phyloP scores from a whole-genome alignment of 768 basidiomycete genomes.

The Terana coerulea region DNA sequence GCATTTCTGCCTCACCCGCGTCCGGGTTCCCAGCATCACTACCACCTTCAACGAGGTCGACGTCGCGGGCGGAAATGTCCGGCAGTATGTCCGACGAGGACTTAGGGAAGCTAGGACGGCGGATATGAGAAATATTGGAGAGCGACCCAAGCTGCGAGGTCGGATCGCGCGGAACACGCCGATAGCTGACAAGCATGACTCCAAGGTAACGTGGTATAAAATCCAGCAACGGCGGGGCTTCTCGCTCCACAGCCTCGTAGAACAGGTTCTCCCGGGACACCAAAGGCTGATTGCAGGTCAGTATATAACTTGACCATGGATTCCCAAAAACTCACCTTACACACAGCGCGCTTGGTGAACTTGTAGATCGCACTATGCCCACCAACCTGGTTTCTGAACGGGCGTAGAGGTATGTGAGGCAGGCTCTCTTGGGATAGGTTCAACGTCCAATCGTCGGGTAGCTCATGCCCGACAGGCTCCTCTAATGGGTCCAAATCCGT shows the following conservation, averaged over 20 bases:
- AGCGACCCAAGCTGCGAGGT: slow-evolving; percentile 17
- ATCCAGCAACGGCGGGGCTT: slow-evolving; percentile 85
- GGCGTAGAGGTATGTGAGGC: slow-evolving; percentile 88
- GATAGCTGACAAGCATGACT: slow-evolving; percentile 97
- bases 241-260: slow-evolving; percentile 94
- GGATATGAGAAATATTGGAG: slow-evolving; percentile 10
- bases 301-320: slow-evolving; percentile 17
- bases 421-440: slow-evolving; percentile 55
- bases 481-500: slow-evolving; percentile 19
- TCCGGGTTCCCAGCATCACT: slow-evolving; percentile 41
- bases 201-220: slow-evolving; percentile 99
- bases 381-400: slow-evolving; percentile 97
- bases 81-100: slow-evolving; percentile 22
- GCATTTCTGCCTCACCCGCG: slow-evolving; percentile 75
- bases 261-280: slow-evolving; percentile 97
- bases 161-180: slow-evolving; percentile 50
- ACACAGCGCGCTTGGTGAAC: slow-evolving; percentile 95
- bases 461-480: slow-evolving; percentile 25
- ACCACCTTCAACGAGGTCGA: slow-evolving; percentile 9
- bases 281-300: slow-evolving; percentile 62
- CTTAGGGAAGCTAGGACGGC: slow-evolving; percentile 27
- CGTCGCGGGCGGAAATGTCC: background rate
- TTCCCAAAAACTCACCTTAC: slow-evolving; percentile 70
- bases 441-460: slow-evolving; percentile 34
- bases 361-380: slow-evolving; percentile 97